Conservation (phyloP, 306 rosid species). For the Cotoneaster glaucophyllus region DNA sequence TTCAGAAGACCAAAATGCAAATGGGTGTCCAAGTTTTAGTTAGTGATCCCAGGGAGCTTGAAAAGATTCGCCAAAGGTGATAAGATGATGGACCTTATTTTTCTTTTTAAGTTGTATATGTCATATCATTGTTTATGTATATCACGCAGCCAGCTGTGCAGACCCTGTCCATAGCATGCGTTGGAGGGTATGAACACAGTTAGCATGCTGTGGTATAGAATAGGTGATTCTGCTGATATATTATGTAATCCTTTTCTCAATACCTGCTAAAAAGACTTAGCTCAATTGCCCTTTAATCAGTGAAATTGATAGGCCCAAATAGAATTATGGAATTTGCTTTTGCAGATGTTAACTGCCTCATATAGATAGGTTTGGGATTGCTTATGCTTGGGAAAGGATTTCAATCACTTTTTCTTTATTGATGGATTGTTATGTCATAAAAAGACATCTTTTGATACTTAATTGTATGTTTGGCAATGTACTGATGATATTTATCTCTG, state of each 20-base stretch:
- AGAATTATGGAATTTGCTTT: neutral
- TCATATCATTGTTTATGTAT: neutral
- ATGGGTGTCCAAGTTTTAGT: slow-evolving; percentile 95
- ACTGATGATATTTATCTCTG: neutral
- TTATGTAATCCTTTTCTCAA: neutral
- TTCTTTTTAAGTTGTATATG: no score
- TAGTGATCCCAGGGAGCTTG: slow-evolving; percentile 88
- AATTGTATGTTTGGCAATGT: neutral
- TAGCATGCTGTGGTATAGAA: neutral
- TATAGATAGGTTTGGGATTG: neutral
- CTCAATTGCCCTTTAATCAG: neutral
- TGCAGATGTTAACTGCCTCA: neutral
- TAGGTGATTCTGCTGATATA: neutral
- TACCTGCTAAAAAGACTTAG: neutral
- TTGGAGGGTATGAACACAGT: neutral
- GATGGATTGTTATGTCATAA: neutral
- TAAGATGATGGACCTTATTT: no score
- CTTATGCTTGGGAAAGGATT: neutral
- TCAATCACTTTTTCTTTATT: neutral
- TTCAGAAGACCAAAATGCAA: slow-evolving; percentile 99
- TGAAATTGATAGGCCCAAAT: neutral
- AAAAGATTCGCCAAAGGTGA: slow-evolving; percentile 94
- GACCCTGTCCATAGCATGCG: neutral
- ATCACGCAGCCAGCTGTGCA: neutral
- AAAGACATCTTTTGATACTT: neutral